A percentile compares a stretch with the other conserved stretches of the same genome.
phyloP scores from a whole-genome alignment of 176 grass and related monocot species.

The Bolboschoenus planiculmis region DNA sequence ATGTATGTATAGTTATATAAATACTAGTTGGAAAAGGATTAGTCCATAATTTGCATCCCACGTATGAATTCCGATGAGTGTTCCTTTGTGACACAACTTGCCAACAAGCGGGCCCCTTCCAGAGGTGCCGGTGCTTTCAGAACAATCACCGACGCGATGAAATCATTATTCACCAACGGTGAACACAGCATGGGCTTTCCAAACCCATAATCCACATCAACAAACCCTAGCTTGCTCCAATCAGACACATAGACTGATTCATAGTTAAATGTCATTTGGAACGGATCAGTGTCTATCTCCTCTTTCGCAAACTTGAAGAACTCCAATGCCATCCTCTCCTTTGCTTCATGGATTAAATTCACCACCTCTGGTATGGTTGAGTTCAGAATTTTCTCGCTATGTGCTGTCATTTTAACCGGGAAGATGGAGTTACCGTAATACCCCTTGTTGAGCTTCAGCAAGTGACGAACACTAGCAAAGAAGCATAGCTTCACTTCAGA shows the following conservation, averaged over 20 bases:
- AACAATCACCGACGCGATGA: conserved; percentile 75
- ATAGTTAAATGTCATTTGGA: conserved; percentile 91
- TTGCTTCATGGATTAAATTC: conserved; percentile 59
- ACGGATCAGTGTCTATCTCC: conserved; percentile 53
- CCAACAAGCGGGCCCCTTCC: conserved; percentile 51
- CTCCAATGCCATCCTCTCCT: conserved; percentile 53
- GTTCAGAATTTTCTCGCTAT: conserved; percentile 24
- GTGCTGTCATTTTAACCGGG: conserved; percentile 52
- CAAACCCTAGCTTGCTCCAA: conserved; percentile 95
- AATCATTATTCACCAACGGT: conserved; percentile 89
- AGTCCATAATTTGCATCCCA: conserved; percentile 27
- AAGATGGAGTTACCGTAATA: conserved; percentile 99
- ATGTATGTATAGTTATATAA: not conserved
- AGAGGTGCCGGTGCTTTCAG: conserved; percentile 66
- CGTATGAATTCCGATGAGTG: conserved; percentile 44
- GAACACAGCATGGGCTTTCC: conserved; percentile 59
- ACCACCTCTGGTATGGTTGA: conserved; percentile 56
- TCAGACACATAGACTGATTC: conserved; percentile 90
- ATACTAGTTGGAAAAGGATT: not conserved
- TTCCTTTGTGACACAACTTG: conserved; percentile 81
- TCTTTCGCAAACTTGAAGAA: conserved; percentile 51
- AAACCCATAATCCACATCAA: conserved; percentile 83
- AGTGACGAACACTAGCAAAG: conserved; percentile 72
- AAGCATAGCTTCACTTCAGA: conserved; percentile 60
- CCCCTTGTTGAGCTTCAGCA: conserved; percentile 59